A percentile compares a stretch with the other conserved stretches of the same genome.
Evolutionary conservation across 2,329 filamentous ascomycete species (phyloP).

Genomic region (Didymella pomorum): DNA sequence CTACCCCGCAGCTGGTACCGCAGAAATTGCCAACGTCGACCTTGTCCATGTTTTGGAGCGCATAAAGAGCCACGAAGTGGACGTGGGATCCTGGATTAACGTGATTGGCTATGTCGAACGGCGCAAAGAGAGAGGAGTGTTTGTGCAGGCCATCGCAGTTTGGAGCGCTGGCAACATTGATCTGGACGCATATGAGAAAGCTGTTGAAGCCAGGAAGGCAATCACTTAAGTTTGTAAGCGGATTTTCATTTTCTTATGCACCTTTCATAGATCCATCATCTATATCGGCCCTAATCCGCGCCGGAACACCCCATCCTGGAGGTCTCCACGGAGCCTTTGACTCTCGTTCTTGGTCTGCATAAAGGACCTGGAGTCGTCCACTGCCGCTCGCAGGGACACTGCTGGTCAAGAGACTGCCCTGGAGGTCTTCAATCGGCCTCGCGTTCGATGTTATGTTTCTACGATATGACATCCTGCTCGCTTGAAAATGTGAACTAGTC

Average conservation of each 20-base stretch:
- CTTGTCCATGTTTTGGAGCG: slow-evolving; percentile 74
- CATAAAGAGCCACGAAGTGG: slow-evolving; percentile 69
- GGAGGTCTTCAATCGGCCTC: no score
- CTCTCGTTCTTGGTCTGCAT: no score
- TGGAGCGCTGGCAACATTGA: slow-evolving; percentile 80
- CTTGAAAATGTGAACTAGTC: no score
- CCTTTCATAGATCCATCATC: neutral
- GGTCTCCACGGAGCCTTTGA: no score
- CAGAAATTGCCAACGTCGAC: slow-evolving; percentile 68
- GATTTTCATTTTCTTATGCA: neutral
- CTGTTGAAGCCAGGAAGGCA: slow-evolving; percentile 40
- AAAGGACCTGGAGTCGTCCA: no score
- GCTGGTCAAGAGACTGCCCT: no score
- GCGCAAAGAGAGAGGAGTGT: slow-evolving; percentile 41
- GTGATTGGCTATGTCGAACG: slow-evolving; percentile 77
- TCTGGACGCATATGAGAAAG: slow-evolving; percentile 73
- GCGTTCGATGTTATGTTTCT: no score
- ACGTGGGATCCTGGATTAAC: slow-evolving; percentile 86
- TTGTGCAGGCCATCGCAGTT: slow-evolving; percentile 77
- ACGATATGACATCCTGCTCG: no score
- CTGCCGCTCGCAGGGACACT: no score
- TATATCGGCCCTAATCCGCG: neutral
- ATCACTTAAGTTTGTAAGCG: slow-evolving; percentile 1
- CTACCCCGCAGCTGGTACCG: slow-evolving; percentile 57
- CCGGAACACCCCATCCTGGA: no score